phyloP scores from a whole-genome alignment of 148 eudicot species.

The Fallopia convolvulus region DNA sequence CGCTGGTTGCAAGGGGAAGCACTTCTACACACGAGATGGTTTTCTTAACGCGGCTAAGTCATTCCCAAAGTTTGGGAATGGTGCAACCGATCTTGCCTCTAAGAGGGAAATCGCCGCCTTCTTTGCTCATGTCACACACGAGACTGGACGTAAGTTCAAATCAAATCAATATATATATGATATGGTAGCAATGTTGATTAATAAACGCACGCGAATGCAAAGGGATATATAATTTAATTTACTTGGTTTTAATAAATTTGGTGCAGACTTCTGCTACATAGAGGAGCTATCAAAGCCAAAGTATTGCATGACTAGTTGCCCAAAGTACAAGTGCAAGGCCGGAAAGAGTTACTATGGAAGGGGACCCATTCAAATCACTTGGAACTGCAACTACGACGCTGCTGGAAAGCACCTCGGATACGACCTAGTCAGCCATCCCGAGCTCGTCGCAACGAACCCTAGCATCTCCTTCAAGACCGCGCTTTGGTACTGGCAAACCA shows the following conservation, averaged over 20 bases:
- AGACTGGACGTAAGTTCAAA: slow-evolving; percentile 47
- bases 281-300: slow-evolving; percentile 31
- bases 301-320: slow-evolving; percentile 27
- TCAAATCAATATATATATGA: background rate
- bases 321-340: slow-evolving; percentile 28
- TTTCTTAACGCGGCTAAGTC: slow-evolving; percentile 30
- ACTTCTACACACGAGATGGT: slow-evolving; percentile 31
- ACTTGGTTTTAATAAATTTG: background rate
- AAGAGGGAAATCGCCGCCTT: slow-evolving; percentile 64
- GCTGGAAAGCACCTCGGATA: slow-evolving; percentile 27
- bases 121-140: slow-evolving; percentile 58
- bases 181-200: no score
- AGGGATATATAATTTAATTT: no score
- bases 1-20: slow-evolving; percentile 35
- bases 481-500: slow-evolving; percentile 29
- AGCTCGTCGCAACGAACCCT: slow-evolving; percentile 20
- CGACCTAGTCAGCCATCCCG: slow-evolving; percentile 26
- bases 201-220: no score
- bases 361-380: slow-evolving; percentile 37
- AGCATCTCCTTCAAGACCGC: slow-evolving; percentile 29
- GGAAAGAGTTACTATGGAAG: slow-evolving; percentile 30
- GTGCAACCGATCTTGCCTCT: slow-evolving; percentile 29
- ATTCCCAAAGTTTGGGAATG: slow-evolving; percentile 31
- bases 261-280: slow-evolving; percentile 37
- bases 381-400: slow-evolving; percentile 38